A percentile compares a stretch with the other conserved stretches of the same genome.
These are phyloP conservation scores for Populus deltoides DNA, from an alignment of 345 rosid species.

Conservation along the genomic window DNA sequence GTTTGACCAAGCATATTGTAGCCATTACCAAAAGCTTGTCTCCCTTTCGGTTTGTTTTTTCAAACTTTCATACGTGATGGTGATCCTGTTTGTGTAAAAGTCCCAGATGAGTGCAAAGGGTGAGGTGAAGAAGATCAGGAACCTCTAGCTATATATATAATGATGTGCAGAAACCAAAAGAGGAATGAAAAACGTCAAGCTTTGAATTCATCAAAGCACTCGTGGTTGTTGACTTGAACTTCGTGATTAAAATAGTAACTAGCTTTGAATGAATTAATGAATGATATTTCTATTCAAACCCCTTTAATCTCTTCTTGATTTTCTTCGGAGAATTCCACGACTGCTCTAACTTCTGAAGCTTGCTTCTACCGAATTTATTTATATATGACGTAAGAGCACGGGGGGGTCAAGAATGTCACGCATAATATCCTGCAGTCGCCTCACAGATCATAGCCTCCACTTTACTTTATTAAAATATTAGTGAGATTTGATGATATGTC, in stretches of 20 bases:
- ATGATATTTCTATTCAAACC: slow-evolving; percentile 12
- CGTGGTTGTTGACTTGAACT: slow-evolving; percentile 20
- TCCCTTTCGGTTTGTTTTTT: background rate
- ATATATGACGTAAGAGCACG: background rate
- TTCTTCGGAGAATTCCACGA: background rate
- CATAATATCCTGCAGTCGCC: no score
- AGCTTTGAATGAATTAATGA: background rate
- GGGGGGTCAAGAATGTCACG: no score
- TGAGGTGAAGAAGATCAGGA: background rate
- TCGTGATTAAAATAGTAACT: background rate
- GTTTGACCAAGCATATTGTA: slow-evolving; percentile 27
- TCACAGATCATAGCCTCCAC: no score
- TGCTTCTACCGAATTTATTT: slow-evolving; percentile 5
- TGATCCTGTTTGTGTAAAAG: no score
- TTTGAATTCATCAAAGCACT: slow-evolving; percentile 32
- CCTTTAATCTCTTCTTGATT: background rate
- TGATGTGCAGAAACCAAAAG: slow-evolving; percentile 1
- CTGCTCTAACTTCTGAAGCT: slow-evolving; percentile 16
- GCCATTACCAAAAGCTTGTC: no score
- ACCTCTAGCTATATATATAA: no score
- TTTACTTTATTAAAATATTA: no score
- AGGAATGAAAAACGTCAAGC: slow-evolving; percentile 6
- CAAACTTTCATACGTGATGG: background rate
- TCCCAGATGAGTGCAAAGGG: no score
- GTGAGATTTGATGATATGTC: no score